Evolutionary conservation across 352 stramenopile genomes (phyloP).

Genomic region (Discostella stelligera): DNA sequence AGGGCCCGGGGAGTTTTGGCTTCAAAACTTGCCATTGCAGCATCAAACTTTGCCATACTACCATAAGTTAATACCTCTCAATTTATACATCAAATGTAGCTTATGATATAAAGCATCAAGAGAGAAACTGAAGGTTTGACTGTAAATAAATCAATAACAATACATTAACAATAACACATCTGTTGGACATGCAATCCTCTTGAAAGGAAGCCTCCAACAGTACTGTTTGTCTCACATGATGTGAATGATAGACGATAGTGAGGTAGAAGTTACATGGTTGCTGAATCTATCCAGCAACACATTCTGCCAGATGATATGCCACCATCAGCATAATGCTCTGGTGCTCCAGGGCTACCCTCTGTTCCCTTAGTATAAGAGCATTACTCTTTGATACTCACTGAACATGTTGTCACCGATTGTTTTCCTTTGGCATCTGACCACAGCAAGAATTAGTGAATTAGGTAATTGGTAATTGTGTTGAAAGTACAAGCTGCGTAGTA

Average conservation of each 20-base stretch:
- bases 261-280: neutral
- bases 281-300: neutral
- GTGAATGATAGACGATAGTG: neutral
- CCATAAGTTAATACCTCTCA: too few relatives aligned
- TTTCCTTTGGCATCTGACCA: conserved; percentile 4
- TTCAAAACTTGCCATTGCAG: too few relatives aligned
- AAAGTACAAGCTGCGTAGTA: conserved; percentile 1
- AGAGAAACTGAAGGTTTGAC: too few relatives aligned
- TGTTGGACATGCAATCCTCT: neutral
- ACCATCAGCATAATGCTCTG: conserved; percentile 12
- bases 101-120: too few relatives aligned
- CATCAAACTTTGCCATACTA: too few relatives aligned
- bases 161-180: neutral
- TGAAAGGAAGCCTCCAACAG: neutral
- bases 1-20: too few relatives aligned
- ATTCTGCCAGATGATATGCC: neutral
- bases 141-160: too few relatives aligned
- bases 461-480: conserved; percentile 22
- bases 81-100: too few relatives aligned
- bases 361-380: conserved; percentile 23
- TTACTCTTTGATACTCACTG: conserved; percentile 11
- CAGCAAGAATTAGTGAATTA: conserved; percentile 4
- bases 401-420: neutral
- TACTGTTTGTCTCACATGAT: conserved; percentile 7
- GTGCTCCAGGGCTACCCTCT: conserved; percentile 20